phyloP scores from a whole-genome alignment of 495 filamentous ascomycete genomes.

The Penicillium canescens region DNA sequence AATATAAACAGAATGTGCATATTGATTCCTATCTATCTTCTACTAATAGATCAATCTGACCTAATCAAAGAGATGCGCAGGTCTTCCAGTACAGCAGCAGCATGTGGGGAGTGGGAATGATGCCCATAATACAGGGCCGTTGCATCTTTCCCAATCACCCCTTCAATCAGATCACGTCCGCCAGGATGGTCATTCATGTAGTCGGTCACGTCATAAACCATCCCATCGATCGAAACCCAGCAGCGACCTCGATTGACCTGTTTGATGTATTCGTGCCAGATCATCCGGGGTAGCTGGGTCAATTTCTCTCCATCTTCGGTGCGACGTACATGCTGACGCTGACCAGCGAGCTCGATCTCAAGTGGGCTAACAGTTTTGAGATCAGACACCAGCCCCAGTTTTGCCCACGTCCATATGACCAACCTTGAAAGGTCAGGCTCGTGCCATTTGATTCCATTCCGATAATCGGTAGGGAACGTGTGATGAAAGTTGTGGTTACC shows the following conservation, averaged over 20 bases:
- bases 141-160: conserved; percentile 29
- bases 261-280: background rate
- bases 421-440: conserved; percentile 29
- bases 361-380: conserved; percentile 19
- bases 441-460: conserved; percentile 32
- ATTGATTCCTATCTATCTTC: too few relatives aligned
- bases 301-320: too few relatives aligned
- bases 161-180: conserved; percentile 20
- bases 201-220: conserved; percentile 4
- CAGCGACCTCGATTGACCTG: background rate
- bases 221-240: background rate
- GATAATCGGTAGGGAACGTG: conserved; percentile 31
- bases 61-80: background rate
- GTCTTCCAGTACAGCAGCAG: background rate
- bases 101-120: background rate
- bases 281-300: background rate
- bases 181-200: conserved; percentile 28
- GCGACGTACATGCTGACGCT: too few relatives aligned
- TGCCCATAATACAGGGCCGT: conserved; percentile 26
- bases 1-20: too few relatives aligned
- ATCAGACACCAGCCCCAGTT: conserved; percentile 24
- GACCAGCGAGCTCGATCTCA: conserved; percentile 18
- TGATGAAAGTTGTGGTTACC: conserved; percentile 37
- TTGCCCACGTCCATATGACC: conserved; percentile 25
- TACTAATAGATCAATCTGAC: too few relatives aligned